phyloP scores from a whole-genome alignment of 257 asterid species.

The Verbena officinalis region DNA sequence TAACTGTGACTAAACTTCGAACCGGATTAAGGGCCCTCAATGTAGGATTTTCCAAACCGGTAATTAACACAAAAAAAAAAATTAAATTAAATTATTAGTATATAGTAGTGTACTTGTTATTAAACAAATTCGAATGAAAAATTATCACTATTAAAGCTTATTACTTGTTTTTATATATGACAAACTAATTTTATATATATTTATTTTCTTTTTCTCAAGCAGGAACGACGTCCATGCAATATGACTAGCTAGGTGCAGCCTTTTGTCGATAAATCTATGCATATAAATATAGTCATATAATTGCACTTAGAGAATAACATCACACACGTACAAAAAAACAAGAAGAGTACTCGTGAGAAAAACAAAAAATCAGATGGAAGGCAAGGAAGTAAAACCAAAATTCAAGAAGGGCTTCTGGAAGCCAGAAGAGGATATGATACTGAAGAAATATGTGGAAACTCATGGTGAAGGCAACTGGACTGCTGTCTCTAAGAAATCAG shows the following conservation, averaged over 20 bases:
- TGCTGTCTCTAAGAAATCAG: conserved; percentile 52
- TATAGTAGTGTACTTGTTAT: too few species aligned
- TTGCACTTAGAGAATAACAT: not conserved
- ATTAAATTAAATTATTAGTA: too few species aligned
- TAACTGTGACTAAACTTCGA: too few species aligned
- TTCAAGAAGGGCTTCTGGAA: conserved; percentile 67
- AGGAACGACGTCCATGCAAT: not conserved
- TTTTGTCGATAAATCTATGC: not conserved
- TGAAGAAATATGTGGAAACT: conserved; percentile 56
- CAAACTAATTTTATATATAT: too few species aligned
- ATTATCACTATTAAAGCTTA: too few species aligned
- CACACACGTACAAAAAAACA: not conserved
- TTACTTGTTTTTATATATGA: too few species aligned
- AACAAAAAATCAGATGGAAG: conserved; percentile 27
- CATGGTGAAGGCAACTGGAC: conserved; percentile 71
- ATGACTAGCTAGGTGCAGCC: conserved; percentile 1
- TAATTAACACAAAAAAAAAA: too few species aligned
- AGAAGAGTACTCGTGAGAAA: not conserved
- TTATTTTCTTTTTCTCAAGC: too few species aligned
- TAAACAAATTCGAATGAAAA: too few species aligned
- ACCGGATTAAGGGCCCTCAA: too few species aligned
- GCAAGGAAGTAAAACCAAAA: conserved; percentile 38
- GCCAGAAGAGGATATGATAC: conserved; percentile 62
- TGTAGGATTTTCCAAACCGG: too few species aligned
- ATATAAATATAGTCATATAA: conserved; percentile 14